Evolutionary conservation across 1,284 basidiomycete species (phyloP).

Genomic region (Leccinum huronense): DNA sequence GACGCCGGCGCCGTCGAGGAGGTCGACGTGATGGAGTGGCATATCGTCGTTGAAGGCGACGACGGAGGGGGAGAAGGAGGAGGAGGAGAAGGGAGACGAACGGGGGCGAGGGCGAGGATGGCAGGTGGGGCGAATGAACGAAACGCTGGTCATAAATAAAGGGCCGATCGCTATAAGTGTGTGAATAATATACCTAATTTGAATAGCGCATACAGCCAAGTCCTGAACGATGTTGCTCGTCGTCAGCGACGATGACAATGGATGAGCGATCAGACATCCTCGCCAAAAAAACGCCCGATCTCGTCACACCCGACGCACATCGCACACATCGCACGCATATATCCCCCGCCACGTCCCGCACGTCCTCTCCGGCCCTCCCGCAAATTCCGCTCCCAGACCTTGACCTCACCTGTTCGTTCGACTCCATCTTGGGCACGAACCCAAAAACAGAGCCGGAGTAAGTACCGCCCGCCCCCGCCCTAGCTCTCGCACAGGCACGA

Average conservation of each 20-base stretch:
- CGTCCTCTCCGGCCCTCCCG: constrained; percentile 45
- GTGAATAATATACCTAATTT: constrained; percentile 26
- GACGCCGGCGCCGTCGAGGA: constrained; percentile 23
- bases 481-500: constrained; percentile 20
- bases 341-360: constrained; percentile 22
- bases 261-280: constrained; percentile 23
- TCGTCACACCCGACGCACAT: neutral
- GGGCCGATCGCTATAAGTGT: constrained; percentile 30
- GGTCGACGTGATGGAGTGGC: constrained; percentile 17
- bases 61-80: constrained; percentile 14
- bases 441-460: constrained; percentile 31
- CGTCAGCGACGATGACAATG: constrained; percentile 31
- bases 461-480: constrained; percentile 29
- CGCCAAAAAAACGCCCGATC: neutral
- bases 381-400: constrained; percentile 54
- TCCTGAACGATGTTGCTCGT: constrained; percentile 6
- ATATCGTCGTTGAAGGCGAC: constrained; percentile 21
- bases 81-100: constrained; percentile 10
- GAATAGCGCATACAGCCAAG: neutral
- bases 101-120: neutral
- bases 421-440: constrained; percentile 41
- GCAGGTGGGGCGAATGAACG: constrained; percentile 20
- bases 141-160: constrained; percentile 31
- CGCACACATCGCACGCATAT: constrained; percentile 22
- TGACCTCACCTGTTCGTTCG: constrained; percentile 51